phyloP scores from a whole-genome alignment of 129 eudicot genomes.

The Solidago caesia region DNA sequence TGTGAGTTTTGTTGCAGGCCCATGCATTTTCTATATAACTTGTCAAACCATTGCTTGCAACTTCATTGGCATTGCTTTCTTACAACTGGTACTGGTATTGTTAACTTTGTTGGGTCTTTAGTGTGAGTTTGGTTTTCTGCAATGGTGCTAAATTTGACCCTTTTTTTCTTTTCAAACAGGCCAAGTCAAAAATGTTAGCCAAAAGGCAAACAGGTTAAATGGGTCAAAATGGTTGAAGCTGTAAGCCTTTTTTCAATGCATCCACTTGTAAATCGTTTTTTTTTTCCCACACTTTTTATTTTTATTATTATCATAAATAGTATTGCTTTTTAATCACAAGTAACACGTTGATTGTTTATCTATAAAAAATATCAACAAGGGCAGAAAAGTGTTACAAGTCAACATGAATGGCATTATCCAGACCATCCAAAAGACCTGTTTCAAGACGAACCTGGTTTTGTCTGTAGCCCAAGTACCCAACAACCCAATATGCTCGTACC shows the following conservation, averaged over 20 bases:
- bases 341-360: no score
- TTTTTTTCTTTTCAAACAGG: neutral
- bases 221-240: no score
- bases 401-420: neutral
- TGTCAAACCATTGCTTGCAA: slow-evolving; percentile 83
- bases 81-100: slow-evolving; percentile 69
- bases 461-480: neutral
- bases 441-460: no score
- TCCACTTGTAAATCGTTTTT: neutral
- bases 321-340: no score
- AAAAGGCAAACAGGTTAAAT: neutral
- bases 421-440: neutral
- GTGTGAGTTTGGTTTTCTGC: neutral
- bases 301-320: no score
- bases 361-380: no score
- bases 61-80: slow-evolving; percentile 92
- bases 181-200: neutral
- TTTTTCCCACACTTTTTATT: neutral
- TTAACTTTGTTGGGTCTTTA: neutral
- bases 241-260: no score
- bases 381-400: no score
- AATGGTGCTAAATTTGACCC: neutral
- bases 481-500: neutral
- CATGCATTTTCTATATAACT: slow-evolving; percentile 98
- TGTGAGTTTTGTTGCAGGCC: no score